Conservation (phyloP, 345 rosid species). For the Brassica nigra region DNA sequence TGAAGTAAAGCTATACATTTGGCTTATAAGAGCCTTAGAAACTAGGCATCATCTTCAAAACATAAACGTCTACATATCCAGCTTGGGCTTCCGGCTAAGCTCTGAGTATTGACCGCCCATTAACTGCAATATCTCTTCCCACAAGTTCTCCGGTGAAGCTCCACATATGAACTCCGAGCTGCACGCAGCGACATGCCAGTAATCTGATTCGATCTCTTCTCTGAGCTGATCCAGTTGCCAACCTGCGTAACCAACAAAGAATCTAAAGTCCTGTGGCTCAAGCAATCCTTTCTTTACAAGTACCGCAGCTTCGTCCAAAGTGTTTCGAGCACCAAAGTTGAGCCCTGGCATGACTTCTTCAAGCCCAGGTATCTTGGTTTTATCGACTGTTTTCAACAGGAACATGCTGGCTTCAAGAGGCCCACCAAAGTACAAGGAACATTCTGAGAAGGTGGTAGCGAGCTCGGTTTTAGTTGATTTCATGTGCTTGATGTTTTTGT, state of each 20-base stretch:
- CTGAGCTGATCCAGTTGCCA: constrained; percentile 93
- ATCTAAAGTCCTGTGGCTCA: constrained; percentile 79
- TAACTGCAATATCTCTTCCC: constrained; percentile 91
- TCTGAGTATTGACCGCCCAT: constrained; percentile 93
- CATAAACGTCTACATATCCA: constrained; percentile 54
- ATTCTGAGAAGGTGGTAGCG: background rate
- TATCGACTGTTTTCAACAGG: constrained; percentile 55
- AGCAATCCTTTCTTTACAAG: constrained; percentile 76
- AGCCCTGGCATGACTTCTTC: constrained; percentile 86
- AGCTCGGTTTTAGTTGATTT: background rate
- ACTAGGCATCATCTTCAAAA: constrained; percentile 9
- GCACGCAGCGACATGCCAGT: constrained; percentile 86
- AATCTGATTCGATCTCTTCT: constrained; percentile 80
- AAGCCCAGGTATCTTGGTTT: constrained; percentile 61
- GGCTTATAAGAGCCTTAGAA: constrained; percentile 35
- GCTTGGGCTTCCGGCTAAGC: constrained; percentile 85
- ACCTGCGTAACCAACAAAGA: constrained; percentile 89
- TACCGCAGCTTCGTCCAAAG: constrained; percentile 76
- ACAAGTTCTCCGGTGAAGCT: constrained; percentile 59
- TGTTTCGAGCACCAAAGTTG: constrained; percentile 76
- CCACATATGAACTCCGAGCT: constrained; percentile 73
- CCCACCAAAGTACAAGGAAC: constrained; percentile 56
- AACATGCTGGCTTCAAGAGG: constrained; percentile 92
- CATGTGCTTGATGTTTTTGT: constrained; percentile 1
- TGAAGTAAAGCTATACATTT: constrained; percentile 55